A percentile compares a stretch with the other conserved stretches of the same genome.
These are phyloP conservation scores for Colletotrichum sp. DNA, from an alignment of 2,329 filamentous ascomycete species.

Conservation along the genomic window DNA sequence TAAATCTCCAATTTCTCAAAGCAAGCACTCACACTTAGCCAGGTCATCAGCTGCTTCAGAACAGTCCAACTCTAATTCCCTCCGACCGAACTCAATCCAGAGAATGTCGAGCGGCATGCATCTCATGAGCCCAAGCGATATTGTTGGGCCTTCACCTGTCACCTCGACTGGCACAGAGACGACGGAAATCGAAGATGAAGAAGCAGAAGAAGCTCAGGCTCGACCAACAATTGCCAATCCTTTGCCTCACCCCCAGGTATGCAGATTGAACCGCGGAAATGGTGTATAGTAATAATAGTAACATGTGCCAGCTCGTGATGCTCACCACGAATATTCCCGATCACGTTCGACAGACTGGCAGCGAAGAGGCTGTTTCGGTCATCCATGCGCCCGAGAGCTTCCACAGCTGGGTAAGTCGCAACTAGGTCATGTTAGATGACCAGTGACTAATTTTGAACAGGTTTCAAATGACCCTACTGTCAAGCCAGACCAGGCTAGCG, in stretches of 20 bases:
- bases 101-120: constrained; percentile 59
- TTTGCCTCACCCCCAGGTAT: constrained; percentile 42
- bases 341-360: constrained; percentile 61
- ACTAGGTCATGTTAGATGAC: not conserved
- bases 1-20: not conserved
- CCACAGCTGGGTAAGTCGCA: constrained; percentile 72
- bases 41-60: constrained; percentile 47
- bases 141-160: constrained; percentile 82
- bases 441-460: constrained; percentile 36
- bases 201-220: constrained; percentile 62
- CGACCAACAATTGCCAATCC: constrained; percentile 38
- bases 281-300: not conserved
- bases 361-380: constrained; percentile 85
- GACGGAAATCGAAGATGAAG: constrained; percentile 85
- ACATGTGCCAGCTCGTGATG: constrained; percentile 48
- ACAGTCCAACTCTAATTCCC: constrained; percentile 45
- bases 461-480: constrained; percentile 44
- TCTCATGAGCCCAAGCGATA: constrained; percentile 68
- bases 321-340: constrained; percentile 63
- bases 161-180: constrained; percentile 84
- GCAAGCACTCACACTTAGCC: constrained; percentile 27
- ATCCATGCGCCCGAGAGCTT: constrained; percentile 91
- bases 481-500: constrained; percentile 38
- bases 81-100: constrained; percentile 57
- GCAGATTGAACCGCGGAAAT: constrained; percentile 5